Percentiles rank a stretch among this genome's conserved stretches.
Conservation (phyloP, 2,329 filamentous ascomycete genomes). For the Bipolaris zeicola region DNA sequence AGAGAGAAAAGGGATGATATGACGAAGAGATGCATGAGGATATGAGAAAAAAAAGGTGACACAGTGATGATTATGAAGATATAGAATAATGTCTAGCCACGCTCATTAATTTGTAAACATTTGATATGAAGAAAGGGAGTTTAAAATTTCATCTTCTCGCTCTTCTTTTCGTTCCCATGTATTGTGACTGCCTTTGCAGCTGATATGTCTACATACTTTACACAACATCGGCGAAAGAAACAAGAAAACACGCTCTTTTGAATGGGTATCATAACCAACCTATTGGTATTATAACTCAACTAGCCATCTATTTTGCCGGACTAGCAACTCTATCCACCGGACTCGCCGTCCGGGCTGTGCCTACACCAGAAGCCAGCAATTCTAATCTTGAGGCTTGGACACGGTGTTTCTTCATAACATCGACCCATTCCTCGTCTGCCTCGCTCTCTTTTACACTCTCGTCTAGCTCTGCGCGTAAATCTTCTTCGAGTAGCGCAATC, state of each 20-base stretch:
- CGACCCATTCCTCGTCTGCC: conserved; percentile 74
- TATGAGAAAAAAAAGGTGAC: not conserved
- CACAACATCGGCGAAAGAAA: too few species aligned
- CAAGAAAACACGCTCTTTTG: not conserved
- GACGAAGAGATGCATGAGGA: not conserved
- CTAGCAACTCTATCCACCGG: conserved; percentile 13
- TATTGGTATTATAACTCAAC: not conserved
- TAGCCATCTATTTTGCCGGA: not conserved
- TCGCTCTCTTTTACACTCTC: conserved; percentile 48
- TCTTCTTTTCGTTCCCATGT: too few species aligned
- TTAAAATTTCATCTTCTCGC: too few species aligned
- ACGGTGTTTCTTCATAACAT: conserved; percentile 85
- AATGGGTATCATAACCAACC: not conserved
- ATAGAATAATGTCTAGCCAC: not conserved
- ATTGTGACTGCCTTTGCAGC: too few species aligned
- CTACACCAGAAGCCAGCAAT: conserved; percentile 53
- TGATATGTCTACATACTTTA: too few species aligned
- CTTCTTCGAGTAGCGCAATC: conserved; percentile 67
- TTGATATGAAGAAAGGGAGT: not conserved
- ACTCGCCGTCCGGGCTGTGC: conserved; percentile 35
- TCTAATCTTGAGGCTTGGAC: conserved; percentile 81
- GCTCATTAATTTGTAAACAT: not conserved
- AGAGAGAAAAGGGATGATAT: not conserved
- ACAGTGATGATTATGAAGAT: not conserved
- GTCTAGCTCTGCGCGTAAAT: conserved; percentile 48